phyloP scores from a whole-genome alignment of 768 basidiomycete genomes.

The Auriscalpium orientale region DNA sequence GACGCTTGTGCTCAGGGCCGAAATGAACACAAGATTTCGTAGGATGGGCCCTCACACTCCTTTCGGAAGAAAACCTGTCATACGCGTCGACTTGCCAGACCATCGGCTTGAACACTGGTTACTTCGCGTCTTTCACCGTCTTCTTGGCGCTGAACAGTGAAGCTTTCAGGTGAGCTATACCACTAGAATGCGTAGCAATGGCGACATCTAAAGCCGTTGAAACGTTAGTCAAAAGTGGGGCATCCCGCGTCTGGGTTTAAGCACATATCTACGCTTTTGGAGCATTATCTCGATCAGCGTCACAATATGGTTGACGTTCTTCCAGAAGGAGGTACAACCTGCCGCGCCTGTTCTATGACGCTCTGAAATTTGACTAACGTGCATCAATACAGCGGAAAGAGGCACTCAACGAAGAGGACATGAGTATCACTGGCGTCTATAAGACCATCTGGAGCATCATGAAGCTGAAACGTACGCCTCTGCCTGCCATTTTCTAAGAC shows the following conservation, averaged over 20 bases:
- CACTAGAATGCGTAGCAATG: neutral
- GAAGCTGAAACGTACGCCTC: constrained; percentile 74
- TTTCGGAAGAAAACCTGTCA: constrained; percentile 89
- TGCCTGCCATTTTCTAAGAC: neutral
- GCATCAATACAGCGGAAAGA: constrained; percentile 57
- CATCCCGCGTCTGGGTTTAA: constrained; percentile 60
- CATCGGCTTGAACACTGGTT: constrained; percentile 92
- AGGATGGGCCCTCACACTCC: constrained; percentile 77
- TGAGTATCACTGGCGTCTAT: constrained; percentile 88
- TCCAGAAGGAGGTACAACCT: constrained; percentile 72
- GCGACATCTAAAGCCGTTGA: constrained; percentile 3
- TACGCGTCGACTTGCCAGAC: constrained; percentile 99
- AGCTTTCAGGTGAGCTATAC: constrained; percentile 60
- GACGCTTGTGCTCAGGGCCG: constrained; percentile 24
- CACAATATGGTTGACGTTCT: constrained; percentile 82
- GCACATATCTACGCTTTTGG: constrained; percentile 84
- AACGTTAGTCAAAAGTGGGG: constrained; percentile 64
- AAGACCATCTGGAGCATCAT: constrained; percentile 93
- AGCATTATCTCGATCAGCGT: constrained; percentile 70
- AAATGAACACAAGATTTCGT: neutral
- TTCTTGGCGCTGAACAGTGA: constrained; percentile 96
- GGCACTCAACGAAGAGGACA: constrained; percentile 63
- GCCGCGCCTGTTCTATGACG: no score
- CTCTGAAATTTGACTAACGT: no score
- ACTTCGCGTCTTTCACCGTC: constrained; percentile 93